phyloP scores from a whole-genome alignment of 2,329 filamentous ascomycete species.

The Fusarium globosum region DNA sequence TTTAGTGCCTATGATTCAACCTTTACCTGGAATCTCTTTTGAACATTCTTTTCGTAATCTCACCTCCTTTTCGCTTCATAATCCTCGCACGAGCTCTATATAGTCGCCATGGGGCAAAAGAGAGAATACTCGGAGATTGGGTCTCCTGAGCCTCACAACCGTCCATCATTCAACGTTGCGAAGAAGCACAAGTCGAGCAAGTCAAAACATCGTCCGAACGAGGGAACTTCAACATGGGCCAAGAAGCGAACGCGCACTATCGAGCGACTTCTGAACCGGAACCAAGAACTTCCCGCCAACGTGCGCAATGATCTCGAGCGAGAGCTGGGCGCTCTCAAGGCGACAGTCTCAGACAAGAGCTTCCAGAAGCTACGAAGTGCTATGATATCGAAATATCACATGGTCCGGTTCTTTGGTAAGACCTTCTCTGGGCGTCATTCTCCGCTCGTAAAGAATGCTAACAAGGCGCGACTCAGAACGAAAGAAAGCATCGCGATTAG shows the following conservation, averaged over 20 bases:
- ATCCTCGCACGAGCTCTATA: no score
- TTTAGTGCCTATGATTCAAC: background rate
- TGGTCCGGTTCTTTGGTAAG: slow-evolving; percentile 85
- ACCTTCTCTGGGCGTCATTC: background rate
- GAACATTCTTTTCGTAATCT: background rate
- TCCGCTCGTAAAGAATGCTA: slow-evolving; percentile 1
- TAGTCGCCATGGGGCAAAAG: slow-evolving; percentile 47
- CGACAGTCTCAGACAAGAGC: slow-evolving; percentile 69
- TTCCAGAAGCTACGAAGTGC: slow-evolving; percentile 71
- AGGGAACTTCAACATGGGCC: slow-evolving; percentile 66
- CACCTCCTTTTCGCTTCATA: background rate
- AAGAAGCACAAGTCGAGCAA: slow-evolving; percentile 52
- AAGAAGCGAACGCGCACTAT: slow-evolving; percentile 80
- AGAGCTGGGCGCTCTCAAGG: slow-evolving; percentile 74
- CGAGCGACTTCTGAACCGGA: slow-evolving; percentile 71
- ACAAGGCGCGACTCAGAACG: slow-evolving; percentile 64
- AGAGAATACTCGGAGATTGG: slow-evolving; percentile 46
- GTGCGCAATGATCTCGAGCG: slow-evolving; percentile 76
- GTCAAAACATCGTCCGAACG: slow-evolving; percentile 56
- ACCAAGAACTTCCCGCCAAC: slow-evolving; percentile 73
- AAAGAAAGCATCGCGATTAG: slow-evolving; percentile 75
- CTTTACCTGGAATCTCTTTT: background rate
- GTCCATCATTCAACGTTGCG: slow-evolving; percentile 29
- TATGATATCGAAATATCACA: slow-evolving; percentile 85
- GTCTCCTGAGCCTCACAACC: slow-evolving; percentile 40